Evolutionary conservation across 179 eudicot species (phyloP), one percentile per base, ranked within the genome.

Genomic region (Beta lomatogona): DNA sequence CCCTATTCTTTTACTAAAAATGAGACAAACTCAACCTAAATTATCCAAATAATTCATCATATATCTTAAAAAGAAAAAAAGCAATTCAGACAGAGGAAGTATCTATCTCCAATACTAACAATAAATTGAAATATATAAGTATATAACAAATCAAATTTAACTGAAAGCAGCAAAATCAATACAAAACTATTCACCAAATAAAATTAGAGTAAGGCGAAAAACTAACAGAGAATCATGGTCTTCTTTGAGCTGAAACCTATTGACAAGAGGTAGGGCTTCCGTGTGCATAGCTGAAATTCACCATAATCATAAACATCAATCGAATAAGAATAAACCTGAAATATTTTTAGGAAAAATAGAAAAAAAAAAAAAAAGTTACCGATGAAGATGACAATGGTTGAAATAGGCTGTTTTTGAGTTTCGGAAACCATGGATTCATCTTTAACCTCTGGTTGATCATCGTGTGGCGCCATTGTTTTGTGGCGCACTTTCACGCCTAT

Each of bases 251-350:
- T 89, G 80, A 78, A 94, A 94, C 87, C 89, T 85, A 63, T 85
- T 81, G 2, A 95, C 94, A 46, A 95, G 77, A 31, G 97, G 96
- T 15, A 84, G 80, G 22, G 99, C 98, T 88, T 95, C 99, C 46
- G 93, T 87, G 79, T 90, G 95, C 97, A 94, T 94, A 82, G 98
- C 98, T 94, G 88, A 65, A 81, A 69, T 73, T 28, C 65, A 69
- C 19, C 66, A 81, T 11, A 67, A 80, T 60, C 66, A 83, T 25
- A 64, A 15, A 5, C 57, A 80, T 21, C 76, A 69, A 84, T 13
- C 19, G 22, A 45, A 66, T 21, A 15, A n/a, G 5, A 12, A 45
- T 6, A 36, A 41, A 54, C 9, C 11, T 5, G 41, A 36, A 36
- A 0, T 36, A 0, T 2, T 36, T 36, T 36, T 36, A 36, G 1